Percentiles rank a stretch among this genome's conserved stretches.
phyloP scores from a whole-genome alignment of 106 monocot species.

The Ottelia alismoides region DNA sequence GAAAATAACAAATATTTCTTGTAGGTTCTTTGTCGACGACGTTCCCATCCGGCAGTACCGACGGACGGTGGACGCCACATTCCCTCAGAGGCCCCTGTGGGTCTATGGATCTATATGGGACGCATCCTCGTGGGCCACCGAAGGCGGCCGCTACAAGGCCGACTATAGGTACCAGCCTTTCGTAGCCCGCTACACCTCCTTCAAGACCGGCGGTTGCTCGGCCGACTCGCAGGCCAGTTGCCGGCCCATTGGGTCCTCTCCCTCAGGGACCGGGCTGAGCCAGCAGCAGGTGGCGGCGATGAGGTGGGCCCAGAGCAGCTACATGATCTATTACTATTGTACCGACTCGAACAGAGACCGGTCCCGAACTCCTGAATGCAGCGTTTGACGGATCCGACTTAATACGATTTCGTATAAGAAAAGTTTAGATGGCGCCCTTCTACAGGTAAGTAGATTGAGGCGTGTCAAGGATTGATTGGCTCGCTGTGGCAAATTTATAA shows the following conservation, averaged over 20 bases:
- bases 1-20: too few species aligned
- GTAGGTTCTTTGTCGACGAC: constrained; percentile 75
- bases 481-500: too few species aligned
- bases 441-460: too few species aligned
- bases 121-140: constrained; percentile 76
- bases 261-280: constrained; percentile 38
- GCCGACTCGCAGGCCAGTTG: constrained; percentile 24
- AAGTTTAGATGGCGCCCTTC: too few species aligned
- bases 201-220: constrained; percentile 40
- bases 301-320: constrained; percentile 54
- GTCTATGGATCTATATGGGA: constrained; percentile 87
- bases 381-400: neutral
- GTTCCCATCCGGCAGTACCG: constrained; percentile 50
- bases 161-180: constrained; percentile 70
- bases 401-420: too few species aligned
- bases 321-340: constrained; percentile 83
- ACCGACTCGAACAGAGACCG: constrained; percentile 49
- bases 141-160: constrained; percentile 56
- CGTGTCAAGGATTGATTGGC: too few species aligned
- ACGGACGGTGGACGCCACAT: constrained; percentile 33
- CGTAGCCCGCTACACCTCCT: constrained; percentile 30
- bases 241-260: constrained; percentile 31
- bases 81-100: constrained; percentile 75
- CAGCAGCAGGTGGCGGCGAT: constrained; percentile 33
- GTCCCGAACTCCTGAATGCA: constrained; percentile 72